Evolutionary conservation across 2,329 filamentous ascomycete genomes (phyloP).

Genomic region (Phaeophleospora eucalypticola): DNA sequence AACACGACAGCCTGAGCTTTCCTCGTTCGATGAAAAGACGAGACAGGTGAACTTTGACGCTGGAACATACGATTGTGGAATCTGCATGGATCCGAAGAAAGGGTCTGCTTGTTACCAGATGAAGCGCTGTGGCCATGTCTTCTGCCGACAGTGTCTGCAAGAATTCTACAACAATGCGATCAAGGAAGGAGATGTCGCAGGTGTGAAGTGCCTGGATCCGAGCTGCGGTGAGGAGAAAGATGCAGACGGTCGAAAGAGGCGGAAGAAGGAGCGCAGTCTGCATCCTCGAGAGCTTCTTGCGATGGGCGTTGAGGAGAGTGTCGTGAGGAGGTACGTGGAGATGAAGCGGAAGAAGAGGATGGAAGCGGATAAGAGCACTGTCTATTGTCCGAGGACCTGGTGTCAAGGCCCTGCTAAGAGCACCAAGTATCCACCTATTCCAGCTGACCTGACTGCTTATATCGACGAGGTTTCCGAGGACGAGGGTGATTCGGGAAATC

Average conservation of each 20-base stretch:
- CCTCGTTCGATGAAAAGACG: slow-evolving; percentile 74
- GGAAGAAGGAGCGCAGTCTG: slow-evolving; percentile 64
- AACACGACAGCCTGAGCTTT: slow-evolving; percentile 61
- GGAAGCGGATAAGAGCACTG: slow-evolving; percentile 83
- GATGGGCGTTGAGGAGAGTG: slow-evolving; percentile 54
- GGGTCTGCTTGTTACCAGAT: slow-evolving; percentile 71
- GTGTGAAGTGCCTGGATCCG: slow-evolving; percentile 75
- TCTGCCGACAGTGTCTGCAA: slow-evolving; percentile 80
- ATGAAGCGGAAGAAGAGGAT: slow-evolving; percentile 90
- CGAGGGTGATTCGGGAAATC: slow-evolving; percentile 18
- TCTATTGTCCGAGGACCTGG: slow-evolving; percentile 90
- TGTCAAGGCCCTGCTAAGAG: slow-evolving; percentile 81
- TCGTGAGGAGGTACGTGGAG: slow-evolving; percentile 79
- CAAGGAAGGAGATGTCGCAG: slow-evolving; percentile 72
- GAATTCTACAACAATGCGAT: slow-evolving; percentile 91
- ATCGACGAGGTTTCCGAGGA: slow-evolving; percentile 34
- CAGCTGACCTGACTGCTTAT: slow-evolving; percentile 38
- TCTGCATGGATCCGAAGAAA: slow-evolving; percentile 91
- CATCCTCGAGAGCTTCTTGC: slow-evolving; percentile 73
- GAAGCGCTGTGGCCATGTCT: slow-evolving; percentile 82
- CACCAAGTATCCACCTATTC: slow-evolving; percentile 45
- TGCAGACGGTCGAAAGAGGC: slow-evolving; percentile 27
- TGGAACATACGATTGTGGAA: slow-evolving; percentile 80
- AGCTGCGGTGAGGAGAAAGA: slow-evolving; percentile 65
- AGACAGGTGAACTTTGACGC: slow-evolving; percentile 72